phyloP scores from a whole-genome alignment of 2,329 filamentous ascomycete species.

The Ophiostoma tasmaniense region DNA sequence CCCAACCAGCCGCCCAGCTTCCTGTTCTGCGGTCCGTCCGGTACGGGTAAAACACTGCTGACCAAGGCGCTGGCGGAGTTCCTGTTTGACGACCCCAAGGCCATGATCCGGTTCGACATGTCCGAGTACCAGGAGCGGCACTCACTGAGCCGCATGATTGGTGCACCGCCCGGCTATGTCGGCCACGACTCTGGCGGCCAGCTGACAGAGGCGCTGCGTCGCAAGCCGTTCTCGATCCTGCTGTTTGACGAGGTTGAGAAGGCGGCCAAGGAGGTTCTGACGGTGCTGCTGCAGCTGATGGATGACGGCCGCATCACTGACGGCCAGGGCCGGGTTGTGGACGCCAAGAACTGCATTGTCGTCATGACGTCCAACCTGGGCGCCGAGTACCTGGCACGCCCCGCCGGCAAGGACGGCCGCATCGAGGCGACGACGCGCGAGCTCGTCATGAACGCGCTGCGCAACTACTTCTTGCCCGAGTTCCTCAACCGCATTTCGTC shows the following conservation, averaged over 20 bases:
- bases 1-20: slow-evolving; percentile 96
- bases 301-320: slow-evolving; percentile 98
- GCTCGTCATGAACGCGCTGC: slow-evolving; percentile 81
- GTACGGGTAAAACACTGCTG: slow-evolving; percentile 94
- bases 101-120: slow-evolving; percentile 99
- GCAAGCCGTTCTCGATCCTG: slow-evolving; percentile 93
- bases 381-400: slow-evolving; percentile 82
- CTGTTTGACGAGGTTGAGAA: slow-evolving; percentile 98
- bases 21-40: slow-evolving; percentile 96
- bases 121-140: slow-evolving; percentile 98
- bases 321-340: slow-evolving; percentile 87
- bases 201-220: slow-evolving; percentile 85
- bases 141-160: slow-evolving; percentile 92
- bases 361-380: slow-evolving; percentile 99
- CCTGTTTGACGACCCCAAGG: slow-evolving; percentile 90
- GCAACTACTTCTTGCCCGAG: slow-evolving; percentile 95
- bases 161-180: slow-evolving; percentile 92
- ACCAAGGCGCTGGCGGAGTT: slow-evolving; percentile 97
- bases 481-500: slow-evolving; percentile 98
- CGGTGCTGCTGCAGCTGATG: slow-evolving; percentile 97
- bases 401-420: slow-evolving; percentile 66
- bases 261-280: slow-evolving; percentile 93
- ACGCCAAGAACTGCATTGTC: slow-evolving; percentile 96
- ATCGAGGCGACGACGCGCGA: slow-evolving; percentile 82
- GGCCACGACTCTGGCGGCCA: slow-evolving; percentile 94